Evolutionary conservation across 345 rosid genomes (phyloP), one percentile per base, ranked within the genome.

Genomic region (Lepidium africanum): DNA sequence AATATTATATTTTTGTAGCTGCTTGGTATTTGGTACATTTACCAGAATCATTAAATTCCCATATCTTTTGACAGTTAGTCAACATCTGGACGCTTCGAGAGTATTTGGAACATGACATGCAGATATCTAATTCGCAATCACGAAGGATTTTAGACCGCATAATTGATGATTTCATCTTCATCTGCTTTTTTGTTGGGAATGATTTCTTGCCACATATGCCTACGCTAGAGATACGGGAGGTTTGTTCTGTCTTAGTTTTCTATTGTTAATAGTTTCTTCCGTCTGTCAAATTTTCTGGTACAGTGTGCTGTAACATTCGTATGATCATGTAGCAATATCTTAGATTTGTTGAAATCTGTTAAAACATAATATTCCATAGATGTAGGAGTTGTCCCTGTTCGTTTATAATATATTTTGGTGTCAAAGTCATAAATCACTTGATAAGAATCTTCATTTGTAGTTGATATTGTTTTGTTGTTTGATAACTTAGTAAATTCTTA

Each of bases 201-300:
- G 99, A 94, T 81, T 94, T 94, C 67, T 75, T 94, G 74, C 99
- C 99, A 32, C 97, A 91, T 77, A 94, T 94, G 99, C 99, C 99
- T 10, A 91, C 99, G 0, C 61, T 94, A 64, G 99, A 94, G 83
- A 94, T 94, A 76, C 92, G 90, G 2, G 99, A 94, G 99, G 99
- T 94, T 73, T 65, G 93, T 75, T 55, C 35, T 41, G 27, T 23
- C 39, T 43, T 37, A 52, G 63, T 27, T 74, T 59, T 58, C 39
- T 50, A 15, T 57, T 47, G 41, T 15, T 38, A n/a, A 41, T 16
- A 21, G 23, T 36, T 59, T 46, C 32, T 32, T 59, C n/a, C 67
- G 40, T 39, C 62, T 51, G 35, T 51, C 21, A 67, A 25, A 65
- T 32, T 66, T 39, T 37, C n/a, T 16, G 40, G 25, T 52, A 54